A percentile compares a stretch with the other conserved stretches of the same genome.
phyloP scores from a whole-genome alignment of 164 flowering plant species.

The Umbellularia californica region DNA sequence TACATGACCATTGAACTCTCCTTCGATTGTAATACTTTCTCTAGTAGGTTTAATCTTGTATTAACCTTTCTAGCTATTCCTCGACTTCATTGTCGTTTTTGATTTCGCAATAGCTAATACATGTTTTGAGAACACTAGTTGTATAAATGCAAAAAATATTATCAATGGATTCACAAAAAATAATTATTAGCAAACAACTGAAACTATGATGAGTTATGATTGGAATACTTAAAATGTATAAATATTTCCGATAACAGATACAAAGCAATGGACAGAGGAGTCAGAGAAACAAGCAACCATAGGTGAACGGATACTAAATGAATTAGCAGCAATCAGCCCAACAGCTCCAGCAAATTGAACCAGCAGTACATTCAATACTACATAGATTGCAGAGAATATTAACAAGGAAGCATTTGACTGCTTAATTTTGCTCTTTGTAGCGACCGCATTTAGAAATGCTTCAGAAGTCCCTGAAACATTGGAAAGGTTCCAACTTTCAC shows the following conservation, averaged over 20 bases:
- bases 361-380: conserved; percentile 56
- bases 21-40: too few relatives aligned
- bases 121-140: too few relatives aligned
- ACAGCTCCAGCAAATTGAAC: conserved; percentile 72
- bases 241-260: neutral
- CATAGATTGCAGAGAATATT: conserved; percentile 65
- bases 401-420: conserved; percentile 68
- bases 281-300: neutral
- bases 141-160: too few relatives aligned
- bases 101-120: too few relatives aligned
- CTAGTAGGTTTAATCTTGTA: too few relatives aligned
- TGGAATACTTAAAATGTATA: too few relatives aligned
- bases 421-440: conserved; percentile 66
- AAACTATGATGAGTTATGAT: too few relatives aligned
- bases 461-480: conserved; percentile 83
- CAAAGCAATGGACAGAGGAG: neutral
- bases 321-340: conserved; percentile 86
- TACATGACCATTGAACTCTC: too few relatives aligned
- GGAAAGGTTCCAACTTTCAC: neutral
- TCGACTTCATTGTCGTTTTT: too few relatives aligned
- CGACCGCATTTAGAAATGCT: conserved; percentile 96
- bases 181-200: too few relatives aligned
- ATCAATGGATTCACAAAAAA: too few relatives aligned
- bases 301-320: conserved; percentile 75
- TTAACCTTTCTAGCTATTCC: too few relatives aligned